A percentile compares a stretch with the other conserved stretches of the same genome.
These are phyloP conservation scores for Saccharomycopsis fodiens DNA, from an alignment of 805 yeast species.

Conservation along the genomic window DNA sequence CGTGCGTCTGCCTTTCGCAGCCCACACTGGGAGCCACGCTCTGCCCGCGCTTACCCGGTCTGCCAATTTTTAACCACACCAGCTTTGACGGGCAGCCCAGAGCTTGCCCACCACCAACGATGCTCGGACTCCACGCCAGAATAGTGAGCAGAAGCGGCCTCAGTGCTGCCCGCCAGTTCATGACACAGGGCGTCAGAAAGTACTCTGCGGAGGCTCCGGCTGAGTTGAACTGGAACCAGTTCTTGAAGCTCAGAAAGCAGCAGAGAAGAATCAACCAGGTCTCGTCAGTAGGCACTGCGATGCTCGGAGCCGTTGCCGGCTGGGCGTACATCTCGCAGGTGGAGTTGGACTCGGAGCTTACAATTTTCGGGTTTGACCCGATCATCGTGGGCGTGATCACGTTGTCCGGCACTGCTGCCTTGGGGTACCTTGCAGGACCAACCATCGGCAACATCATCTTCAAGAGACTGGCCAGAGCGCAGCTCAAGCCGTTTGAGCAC, in stretches of 20 bases:
- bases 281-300: constrained; percentile 61
- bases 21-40: too few species aligned
- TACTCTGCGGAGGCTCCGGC: background rate
- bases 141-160: background rate
- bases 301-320: constrained; percentile 57
- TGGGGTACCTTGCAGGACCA: constrained; percentile 84
- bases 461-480: constrained; percentile 41
- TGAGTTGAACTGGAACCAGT: constrained; percentile 60
- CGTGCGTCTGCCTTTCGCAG: too few species aligned
- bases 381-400: constrained; percentile 71
- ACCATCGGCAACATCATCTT: constrained; percentile 66
- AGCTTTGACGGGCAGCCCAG: too few species aligned
- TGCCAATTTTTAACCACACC: too few species aligned
- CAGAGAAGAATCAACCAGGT: constrained; percentile 63
- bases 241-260: constrained; percentile 65
- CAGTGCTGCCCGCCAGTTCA: background rate
- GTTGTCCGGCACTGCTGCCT: constrained; percentile 59
- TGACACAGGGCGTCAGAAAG: background rate
- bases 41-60: too few species aligned
- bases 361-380: constrained; percentile 85
- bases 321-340: constrained; percentile 72
- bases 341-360: constrained; percentile 82
- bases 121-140: background rate
- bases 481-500: constrained; percentile 38
- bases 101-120: too few species aligned